Evolutionary conservation across 139 green algal species (phyloP).

Genomic region (Chlorella sp.): DNA sequence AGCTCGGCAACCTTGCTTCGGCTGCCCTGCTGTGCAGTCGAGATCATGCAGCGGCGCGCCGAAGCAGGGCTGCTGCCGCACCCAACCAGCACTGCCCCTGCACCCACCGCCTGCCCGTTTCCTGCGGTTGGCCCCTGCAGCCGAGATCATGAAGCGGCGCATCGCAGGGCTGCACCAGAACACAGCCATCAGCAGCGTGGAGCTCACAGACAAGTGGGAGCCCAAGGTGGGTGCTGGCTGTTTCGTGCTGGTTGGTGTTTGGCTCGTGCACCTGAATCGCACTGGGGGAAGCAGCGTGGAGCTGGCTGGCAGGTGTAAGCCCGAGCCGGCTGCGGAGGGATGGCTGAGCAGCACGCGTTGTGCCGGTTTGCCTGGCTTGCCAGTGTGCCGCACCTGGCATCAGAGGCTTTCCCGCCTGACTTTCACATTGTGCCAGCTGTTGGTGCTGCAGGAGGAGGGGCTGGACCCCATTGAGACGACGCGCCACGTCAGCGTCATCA

Average conservation of each 20-base stretch:
- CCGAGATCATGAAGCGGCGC: slow-evolving; percentile 94
- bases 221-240: slow-evolving; percentile 48
- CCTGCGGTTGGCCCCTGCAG: slow-evolving; percentile 51
- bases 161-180: slow-evolving; percentile 84
- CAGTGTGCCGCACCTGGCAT: too few species aligned
- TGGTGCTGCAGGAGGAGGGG: slow-evolving; percentile 72
- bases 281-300: not conserved
- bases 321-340: too few species aligned
- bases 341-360: too few species aligned
- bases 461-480: slow-evolving; percentile 77
- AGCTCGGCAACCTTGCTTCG: too few species aligned
- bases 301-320: not conserved
- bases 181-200: slow-evolving; percentile 71
- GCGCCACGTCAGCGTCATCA: slow-evolving; percentile 85
- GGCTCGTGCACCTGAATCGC: not conserved
- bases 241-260: too few species aligned
- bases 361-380: too few species aligned
- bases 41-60: too few species aligned
- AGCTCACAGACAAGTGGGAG: slow-evolving; percentile 75
- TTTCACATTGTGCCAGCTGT: not conserved
- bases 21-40: too few species aligned
- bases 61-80: too few species aligned
- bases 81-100: too few species aligned
- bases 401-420: too few species aligned
- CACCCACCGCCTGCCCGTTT: too few species aligned